Evolutionary conservation across 352 stramenopile genomes (phyloP).

Genomic region (Phytophthora pini): DNA sequence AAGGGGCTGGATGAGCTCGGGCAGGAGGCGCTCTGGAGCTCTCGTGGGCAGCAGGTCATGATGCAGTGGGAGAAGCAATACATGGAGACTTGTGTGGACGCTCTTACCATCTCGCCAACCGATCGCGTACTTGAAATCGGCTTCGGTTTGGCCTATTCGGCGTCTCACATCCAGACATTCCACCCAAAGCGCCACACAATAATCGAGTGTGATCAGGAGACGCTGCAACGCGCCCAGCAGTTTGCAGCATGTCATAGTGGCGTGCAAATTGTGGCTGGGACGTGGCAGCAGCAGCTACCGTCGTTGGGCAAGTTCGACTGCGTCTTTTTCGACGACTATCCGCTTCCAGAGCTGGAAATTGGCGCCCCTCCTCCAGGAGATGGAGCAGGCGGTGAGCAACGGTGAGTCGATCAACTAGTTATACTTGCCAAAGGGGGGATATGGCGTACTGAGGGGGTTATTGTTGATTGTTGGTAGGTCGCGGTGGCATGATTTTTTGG

Average conservation of each 20-base stretch:
- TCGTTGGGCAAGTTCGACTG: constrained; percentile 72
- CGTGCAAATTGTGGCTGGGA: constrained; percentile 65
- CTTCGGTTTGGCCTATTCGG: constrained; percentile 87
- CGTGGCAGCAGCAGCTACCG: constrained; percentile 71
- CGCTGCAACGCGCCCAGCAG: constrained; percentile 47
- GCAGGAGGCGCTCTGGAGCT: constrained; percentile 66
- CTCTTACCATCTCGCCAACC: constrained; percentile 47
- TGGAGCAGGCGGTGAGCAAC: constrained; percentile 5
- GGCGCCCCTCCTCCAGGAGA: background rate
- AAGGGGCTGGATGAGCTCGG: constrained; percentile 52
- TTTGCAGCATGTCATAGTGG: constrained; percentile 49
- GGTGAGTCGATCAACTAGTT: constrained; percentile 12
- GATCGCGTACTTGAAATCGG: constrained; percentile 87
- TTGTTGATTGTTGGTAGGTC: constrained; percentile 40
- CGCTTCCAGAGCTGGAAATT: constrained; percentile 58
- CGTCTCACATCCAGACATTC: constrained; percentile 69
- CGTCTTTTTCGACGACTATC: constrained; percentile 87
- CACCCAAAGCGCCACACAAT: constrained; percentile 66
- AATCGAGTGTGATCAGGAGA: constrained; percentile 79
- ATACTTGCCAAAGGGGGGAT: background rate
- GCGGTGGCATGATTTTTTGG: constrained; percentile 78
- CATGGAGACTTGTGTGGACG: constrained; percentile 80
- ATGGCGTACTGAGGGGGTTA: constrained; percentile 4
- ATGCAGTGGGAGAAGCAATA: constrained; percentile 90
- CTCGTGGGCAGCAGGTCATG: constrained; percentile 86